Evolutionary conservation across 345 rosid species (phyloP), one percentile per base, ranked within the genome.

Genomic region (Hibiscus syriacus): DNA sequence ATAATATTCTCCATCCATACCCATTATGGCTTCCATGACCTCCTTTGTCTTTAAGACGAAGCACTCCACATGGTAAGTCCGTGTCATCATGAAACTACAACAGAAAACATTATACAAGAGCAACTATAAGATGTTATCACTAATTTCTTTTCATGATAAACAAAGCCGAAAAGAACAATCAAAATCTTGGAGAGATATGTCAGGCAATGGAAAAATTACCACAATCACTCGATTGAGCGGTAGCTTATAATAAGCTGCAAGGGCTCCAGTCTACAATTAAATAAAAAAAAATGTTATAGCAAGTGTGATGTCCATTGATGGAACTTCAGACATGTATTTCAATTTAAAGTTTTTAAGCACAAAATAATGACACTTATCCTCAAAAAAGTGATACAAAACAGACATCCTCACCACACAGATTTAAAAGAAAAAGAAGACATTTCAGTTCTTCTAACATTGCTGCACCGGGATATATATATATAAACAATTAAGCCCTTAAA

Each of bases 11-110:
- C 9, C 13, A 70, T 64, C 16, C 85, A 72, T 79, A 88, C 97
- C 94, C 98, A 53, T 83, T 90, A 70, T 92, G 97, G 68, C 88
- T 70, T 64, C 87, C 93, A 74, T 88, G 97, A 56, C 97, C 97
- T 70, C 97, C 88, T 75, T 82, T 87, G n/a, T 72, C 73, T 69
- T 86, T 89, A 81, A 92, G 90, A 66, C 94, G 96, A 73, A 92
- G 97, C 68, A 92, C 97, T 73, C 97, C 94, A 71, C 92, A 90
- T 55, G 96, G 92, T 76, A 90, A 79, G 72, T 75, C 81, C 83
- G 77, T 84, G 77, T 90, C 96, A 67, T 92, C 98, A 74, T 92
- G 94, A 74, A 84, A 79, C 97, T 92, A 68, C 59, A 80, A 41
- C 23, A 48, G 49, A 70, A 56, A 57, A 30, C 9, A 25, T 61